Conservation (phyloP, 2,329 filamentous ascomycete genomes). For the Cladosporium velox region DNA sequence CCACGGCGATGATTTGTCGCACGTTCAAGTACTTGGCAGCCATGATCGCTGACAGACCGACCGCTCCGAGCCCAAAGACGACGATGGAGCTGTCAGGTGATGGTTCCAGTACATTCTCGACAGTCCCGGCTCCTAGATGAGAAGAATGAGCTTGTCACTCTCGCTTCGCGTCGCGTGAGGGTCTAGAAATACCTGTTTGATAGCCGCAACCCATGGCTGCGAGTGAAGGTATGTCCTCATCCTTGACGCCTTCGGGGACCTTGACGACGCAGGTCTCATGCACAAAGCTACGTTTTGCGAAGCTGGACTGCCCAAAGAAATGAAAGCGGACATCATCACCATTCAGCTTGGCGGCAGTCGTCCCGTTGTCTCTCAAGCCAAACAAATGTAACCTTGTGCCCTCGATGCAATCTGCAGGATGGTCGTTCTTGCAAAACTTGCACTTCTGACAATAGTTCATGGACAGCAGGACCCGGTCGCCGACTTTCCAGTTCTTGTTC, state of each 20-base stretch:
- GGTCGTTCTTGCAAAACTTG: background rate
- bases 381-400: background rate
- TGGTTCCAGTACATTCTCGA: background rate
- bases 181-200: constrained; percentile 23
- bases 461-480: background rate
- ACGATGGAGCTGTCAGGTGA: background rate
- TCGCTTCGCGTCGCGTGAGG: background rate
- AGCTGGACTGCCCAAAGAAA: constrained; percentile 27
- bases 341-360: background rate
- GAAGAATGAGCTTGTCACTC: background rate
- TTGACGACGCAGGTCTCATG: constrained; percentile 26
- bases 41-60: constrained; percentile 26
- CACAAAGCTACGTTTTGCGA: constrained; percentile 24
- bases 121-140: background rate
- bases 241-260: constrained; percentile 17
- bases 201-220: constrained; percentile 28
- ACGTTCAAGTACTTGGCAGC: constrained; percentile 26
- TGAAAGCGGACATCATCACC: constrained; percentile 25
- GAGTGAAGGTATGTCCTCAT: constrained; percentile 22
- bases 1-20: constrained; percentile 28
- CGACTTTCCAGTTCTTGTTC: background rate
- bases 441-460: background rate
- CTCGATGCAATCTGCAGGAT: background rate
- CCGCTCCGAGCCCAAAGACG: background rate
- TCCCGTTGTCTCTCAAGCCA: background rate